Percentiles rank a stretch among this genome's conserved stretches.
These are phyloP conservation scores for Suillus brevipes DNA, from an alignment of 768 basidiomycete genomes.

Conservation along the genomic window DNA sequence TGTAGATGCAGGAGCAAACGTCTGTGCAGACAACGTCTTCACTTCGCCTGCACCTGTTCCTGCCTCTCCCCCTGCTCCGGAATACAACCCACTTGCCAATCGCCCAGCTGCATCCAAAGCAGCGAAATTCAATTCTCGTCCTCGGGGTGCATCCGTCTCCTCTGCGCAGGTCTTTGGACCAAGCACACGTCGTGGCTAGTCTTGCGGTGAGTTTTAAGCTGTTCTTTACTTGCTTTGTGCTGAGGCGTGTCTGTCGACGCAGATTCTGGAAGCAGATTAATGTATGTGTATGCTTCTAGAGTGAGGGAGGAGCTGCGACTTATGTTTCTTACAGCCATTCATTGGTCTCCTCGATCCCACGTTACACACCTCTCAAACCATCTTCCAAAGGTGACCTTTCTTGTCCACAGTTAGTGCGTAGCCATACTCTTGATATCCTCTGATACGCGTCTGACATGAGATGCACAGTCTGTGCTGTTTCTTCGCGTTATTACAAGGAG, in stretches of 20 bases:
- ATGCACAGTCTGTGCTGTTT: conserved; percentile 74
- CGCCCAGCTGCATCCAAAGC: conserved; percentile 14
- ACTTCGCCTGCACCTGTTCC: neutral
- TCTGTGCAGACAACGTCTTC: conserved; percentile 28
- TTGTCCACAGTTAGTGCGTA: conserved; percentile 82
- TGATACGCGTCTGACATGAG: neutral
- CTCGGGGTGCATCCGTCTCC: conserved; percentile 23
- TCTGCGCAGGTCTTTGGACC: conserved; percentile 23
- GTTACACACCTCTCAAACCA: conserved; percentile 76
- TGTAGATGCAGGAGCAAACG: conserved; percentile 20
- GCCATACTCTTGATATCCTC: neutral
- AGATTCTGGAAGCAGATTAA: conserved; percentile 76
- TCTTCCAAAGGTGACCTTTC: conserved; percentile 85
- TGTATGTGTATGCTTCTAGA: conserved; percentile 39
- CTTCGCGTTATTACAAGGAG: conserved; percentile 75
- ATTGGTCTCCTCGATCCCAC: conserved; percentile 79
- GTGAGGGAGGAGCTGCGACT: neutral
- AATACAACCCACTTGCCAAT: neutral
- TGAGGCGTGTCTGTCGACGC: conserved; percentile 9
- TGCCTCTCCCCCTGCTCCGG: neutral
- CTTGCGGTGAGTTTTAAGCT: conserved; percentile 41
- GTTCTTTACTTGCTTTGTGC: neutral
- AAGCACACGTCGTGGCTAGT: neutral
- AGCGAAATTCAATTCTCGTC: conserved; percentile 26
- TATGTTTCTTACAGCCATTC: conserved; percentile 43